Evolutionary conservation across 108 stramenopile species (phyloP).

Genomic region (Pseudonitzschia multistriata): DNA sequence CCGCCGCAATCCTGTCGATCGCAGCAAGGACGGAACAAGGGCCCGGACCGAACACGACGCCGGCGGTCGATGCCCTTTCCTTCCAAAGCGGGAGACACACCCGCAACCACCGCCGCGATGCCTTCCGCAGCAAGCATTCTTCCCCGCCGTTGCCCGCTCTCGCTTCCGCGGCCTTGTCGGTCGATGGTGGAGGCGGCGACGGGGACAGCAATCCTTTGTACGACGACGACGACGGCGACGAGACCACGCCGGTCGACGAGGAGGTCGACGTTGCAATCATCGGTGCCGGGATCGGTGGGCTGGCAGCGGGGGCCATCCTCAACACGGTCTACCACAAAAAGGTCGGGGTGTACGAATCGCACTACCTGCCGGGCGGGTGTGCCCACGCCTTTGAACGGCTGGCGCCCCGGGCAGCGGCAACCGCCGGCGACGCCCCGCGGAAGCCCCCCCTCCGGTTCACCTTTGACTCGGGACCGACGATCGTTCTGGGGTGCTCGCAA

Average conservation of each 20-base stretch:
- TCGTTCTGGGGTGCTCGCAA: slow-evolving; percentile 75
- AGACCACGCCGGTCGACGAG: background rate
- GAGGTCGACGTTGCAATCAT: slow-evolving; percentile 80
- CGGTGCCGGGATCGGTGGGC: slow-evolving; percentile 87
- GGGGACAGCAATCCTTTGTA: background rate
- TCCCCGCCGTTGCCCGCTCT: too few relatives aligned
- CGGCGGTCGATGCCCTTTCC: too few relatives aligned
- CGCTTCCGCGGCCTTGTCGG: too few relatives aligned
- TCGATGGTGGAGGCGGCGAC: background rate
- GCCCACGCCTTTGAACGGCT: slow-evolving; percentile 85
- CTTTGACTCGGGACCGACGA: slow-evolving; percentile 92
- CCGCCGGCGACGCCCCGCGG: too few relatives aligned
- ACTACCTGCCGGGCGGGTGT: slow-evolving; percentile 87
- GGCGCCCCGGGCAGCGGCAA: slow-evolving; percentile 22
- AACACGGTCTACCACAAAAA: slow-evolving; percentile 79
- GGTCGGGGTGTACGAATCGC: slow-evolving; percentile 87
- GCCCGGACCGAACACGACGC: too few relatives aligned
- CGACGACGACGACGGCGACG: slow-evolving; percentile 8
- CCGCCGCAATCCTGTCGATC: too few relatives aligned
- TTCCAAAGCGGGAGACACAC: too few relatives aligned
- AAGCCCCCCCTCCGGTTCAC: slow-evolving; percentile 41
- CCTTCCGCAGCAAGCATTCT: too few relatives aligned
- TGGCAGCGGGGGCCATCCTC: slow-evolving; percentile 86
- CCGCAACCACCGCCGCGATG: too few relatives aligned
- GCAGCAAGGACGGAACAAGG: too few relatives aligned